phyloP scores from a whole-genome alignment of 2,329 filamentous ascomycete genomes.

The Penicillium sp. region DNA sequence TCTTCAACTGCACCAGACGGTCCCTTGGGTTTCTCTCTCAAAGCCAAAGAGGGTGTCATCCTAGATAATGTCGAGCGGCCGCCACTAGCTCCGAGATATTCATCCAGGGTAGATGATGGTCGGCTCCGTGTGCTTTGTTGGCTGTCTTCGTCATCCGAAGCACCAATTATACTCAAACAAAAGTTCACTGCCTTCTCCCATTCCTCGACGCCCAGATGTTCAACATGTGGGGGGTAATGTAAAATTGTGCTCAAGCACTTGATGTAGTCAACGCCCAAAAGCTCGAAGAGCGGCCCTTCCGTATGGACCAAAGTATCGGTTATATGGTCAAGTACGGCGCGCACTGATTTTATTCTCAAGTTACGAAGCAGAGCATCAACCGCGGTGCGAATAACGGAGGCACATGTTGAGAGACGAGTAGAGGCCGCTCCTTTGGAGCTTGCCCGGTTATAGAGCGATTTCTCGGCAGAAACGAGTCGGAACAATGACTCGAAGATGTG shows the following conservation, averaged over 20 bases:
- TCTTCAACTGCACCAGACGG: constrained; percentile 54
- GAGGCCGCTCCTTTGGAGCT: constrained; percentile 56
- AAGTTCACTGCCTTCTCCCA: constrained; percentile 77
- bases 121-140: constrained; percentile 37
- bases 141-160: constrained; percentile 32
- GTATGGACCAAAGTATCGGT: constrained; percentile 70
- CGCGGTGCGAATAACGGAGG: constrained; percentile 72
- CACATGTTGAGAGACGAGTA: constrained; percentile 69
- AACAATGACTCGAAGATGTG: constrained; percentile 83
- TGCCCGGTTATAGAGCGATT: constrained; percentile 64
- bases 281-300: constrained; percentile 68
- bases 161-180: constrained; percentile 65
- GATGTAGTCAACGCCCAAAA: constrained; percentile 76
- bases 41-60: constrained; percentile 32
- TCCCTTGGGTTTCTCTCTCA: constrained; percentile 31
- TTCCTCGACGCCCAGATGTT: constrained; percentile 71
- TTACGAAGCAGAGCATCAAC: constrained; percentile 71
- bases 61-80: constrained; percentile 37
- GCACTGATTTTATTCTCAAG: constrained; percentile 77
- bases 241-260: constrained; percentile 75
- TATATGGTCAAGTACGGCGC: constrained; percentile 80
- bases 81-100: constrained; percentile 29
- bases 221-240: constrained; percentile 75
- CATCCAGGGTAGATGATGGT: constrained; percentile 33
- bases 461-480: constrained; percentile 71